phyloP scores from a whole-genome alignment of 257 asterid genomes.

The Leonotis leonurus region DNA sequence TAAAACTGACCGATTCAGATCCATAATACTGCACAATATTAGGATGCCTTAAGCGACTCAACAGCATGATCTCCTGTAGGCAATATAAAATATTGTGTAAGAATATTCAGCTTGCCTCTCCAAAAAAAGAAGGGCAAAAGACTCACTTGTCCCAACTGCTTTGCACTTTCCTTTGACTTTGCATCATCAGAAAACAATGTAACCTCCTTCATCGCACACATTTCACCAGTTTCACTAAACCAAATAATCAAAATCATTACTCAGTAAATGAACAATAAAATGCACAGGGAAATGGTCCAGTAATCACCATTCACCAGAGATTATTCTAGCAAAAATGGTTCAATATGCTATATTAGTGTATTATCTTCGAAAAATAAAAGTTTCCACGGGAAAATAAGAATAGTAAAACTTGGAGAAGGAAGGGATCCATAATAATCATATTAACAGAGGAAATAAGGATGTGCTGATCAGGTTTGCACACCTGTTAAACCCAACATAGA shows the following conservation, averaged over 20 bases:
- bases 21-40: conserved; percentile 96
- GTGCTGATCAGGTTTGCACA: too few relatives aligned
- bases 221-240: conserved; percentile 86
- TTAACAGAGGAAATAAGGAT: background rate
- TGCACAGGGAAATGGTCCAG: too few relatives aligned
- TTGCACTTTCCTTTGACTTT: conserved; percentile 92
- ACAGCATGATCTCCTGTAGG: conserved; percentile 75
- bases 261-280: conserved; percentile 14
- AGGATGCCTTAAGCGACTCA: conserved; percentile 91
- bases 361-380: conserved; percentile 9
- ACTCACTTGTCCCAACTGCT: conserved; percentile 92
- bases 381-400: background rate
- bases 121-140: conserved; percentile 10
- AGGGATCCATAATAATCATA: too few relatives aligned
- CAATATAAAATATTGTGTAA: conserved; percentile 16
- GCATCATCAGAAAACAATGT: conserved; percentile 89
- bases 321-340: background rate
- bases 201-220: conserved; percentile 99
- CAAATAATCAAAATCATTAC: conserved; percentile 16
- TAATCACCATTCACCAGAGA: too few relatives aligned
- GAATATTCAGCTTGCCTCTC: conserved; percentile 10
- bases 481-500: conserved; percentile 96
- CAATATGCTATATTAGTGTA: background rate
- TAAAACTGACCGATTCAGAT: conserved; percentile 72
- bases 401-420: too few relatives aligned